A percentile compares a stretch with the other conserved stretches of the same genome.
phyloP scores from a whole-genome alignment of 257 asterid species.

The Solanum peruvianum region DNA sequence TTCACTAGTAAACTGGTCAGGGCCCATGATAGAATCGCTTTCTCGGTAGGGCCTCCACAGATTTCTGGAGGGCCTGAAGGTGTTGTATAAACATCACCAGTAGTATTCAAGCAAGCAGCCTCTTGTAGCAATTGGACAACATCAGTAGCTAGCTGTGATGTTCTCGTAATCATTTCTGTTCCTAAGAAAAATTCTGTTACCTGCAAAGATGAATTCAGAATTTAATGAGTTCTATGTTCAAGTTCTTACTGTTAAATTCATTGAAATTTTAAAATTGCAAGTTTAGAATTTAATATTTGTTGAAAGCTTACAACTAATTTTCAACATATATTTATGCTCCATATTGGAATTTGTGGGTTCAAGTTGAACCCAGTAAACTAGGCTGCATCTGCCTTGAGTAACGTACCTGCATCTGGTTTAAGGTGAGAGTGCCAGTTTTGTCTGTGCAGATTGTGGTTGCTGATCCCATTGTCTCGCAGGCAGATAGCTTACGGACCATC shows the following conservation, averaged over 20 bases:
- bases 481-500: slow-evolving; percentile 5
- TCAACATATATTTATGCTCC: neutral
- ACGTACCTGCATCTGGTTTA: slow-evolving; percentile 7
- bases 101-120: slow-evolving; percentile 1
- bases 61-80: neutral
- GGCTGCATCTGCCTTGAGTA: neutral
- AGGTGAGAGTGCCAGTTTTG: slow-evolving; percentile 7
- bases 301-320: neutral
- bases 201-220: neutral
- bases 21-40: slow-evolving; percentile 9
- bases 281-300: neutral
- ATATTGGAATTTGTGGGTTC: neutral
- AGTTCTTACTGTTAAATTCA: neutral
- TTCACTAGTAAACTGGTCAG: neutral
- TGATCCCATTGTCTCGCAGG: slow-evolving; percentile 7
- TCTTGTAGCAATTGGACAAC: neutral
- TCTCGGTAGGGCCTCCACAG: slow-evolving; percentile 7
- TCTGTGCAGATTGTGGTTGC: slow-evolving; percentile 4
- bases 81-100: neutral
- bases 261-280: neutral
- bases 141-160: slow-evolving; percentile 6
- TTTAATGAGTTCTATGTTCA: neutral
- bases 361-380: neutral
- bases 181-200: slow-evolving; percentile 10
- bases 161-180: neutral